Evolutionary conservation across 2,329 filamentous ascomycete genomes (phyloP).

Genomic region (Didymella sp.): DNA sequence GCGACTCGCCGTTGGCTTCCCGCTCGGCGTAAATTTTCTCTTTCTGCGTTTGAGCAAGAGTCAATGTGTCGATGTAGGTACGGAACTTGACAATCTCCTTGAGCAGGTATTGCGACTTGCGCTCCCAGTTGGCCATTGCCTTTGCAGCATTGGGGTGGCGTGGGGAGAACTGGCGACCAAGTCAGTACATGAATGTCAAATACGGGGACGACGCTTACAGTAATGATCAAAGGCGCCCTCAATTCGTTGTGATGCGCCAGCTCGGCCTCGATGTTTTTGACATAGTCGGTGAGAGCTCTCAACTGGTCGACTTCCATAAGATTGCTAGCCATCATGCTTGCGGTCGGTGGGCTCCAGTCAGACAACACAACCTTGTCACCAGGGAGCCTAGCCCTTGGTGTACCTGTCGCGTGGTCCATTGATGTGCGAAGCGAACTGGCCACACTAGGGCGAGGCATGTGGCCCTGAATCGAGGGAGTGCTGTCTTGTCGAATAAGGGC

Average conservation of each 20-base stretch:
- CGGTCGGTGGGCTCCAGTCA: constrained; percentile 88
- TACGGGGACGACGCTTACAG: constrained; percentile 57
- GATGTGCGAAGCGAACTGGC: constrained; percentile 68
- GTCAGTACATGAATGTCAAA: constrained; percentile 20
- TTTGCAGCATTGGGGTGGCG: constrained; percentile 79
- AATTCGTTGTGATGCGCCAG: constrained; percentile 87
- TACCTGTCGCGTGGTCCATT: constrained; percentile 62
- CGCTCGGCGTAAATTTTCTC: constrained; percentile 68
- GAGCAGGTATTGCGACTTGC: constrained; percentile 89
- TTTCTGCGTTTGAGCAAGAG: constrained; percentile 72
- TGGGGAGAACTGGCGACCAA: constrained; percentile 71
- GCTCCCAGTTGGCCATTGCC: constrained; percentile 96
- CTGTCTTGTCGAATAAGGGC: constrained; percentile 54
- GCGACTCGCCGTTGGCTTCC: constrained; percentile 36
- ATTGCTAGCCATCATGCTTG: constrained; percentile 86
- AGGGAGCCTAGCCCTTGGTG: constrained; percentile 71
- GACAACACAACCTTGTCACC: constrained; percentile 84
- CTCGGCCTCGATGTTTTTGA: constrained; percentile 84
- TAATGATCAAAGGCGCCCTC: constrained; percentile 83
- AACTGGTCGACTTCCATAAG: constrained; percentile 83
- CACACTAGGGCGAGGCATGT: constrained; percentile 59
- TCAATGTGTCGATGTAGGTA: constrained; percentile 88
- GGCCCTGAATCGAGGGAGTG: constrained; percentile 41
- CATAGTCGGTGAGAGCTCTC: constrained; percentile 75
- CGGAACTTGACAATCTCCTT: constrained; percentile 96